Evolutionary conservation across 1,284 basidiomycete genomes (phyloP).

Genomic region (Boletus semigastroideus): DNA sequence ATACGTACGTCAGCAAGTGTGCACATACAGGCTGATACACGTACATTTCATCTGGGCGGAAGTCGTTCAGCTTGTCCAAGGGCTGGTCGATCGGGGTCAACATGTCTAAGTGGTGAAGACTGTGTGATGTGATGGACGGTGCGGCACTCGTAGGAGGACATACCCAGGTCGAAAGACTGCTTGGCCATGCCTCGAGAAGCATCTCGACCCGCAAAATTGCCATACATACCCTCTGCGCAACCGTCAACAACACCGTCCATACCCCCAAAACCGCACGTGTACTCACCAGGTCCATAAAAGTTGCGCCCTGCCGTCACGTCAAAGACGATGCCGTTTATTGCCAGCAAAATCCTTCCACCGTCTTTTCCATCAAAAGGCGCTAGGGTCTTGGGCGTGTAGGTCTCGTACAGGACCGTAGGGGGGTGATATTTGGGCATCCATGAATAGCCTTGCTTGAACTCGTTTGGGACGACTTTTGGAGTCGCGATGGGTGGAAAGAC

Average conservation of each 20-base stretch:
- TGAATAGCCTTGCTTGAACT: constrained; percentile 80
- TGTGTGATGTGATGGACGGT: constrained; percentile 1
- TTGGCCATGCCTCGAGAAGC: constrained; percentile 96
- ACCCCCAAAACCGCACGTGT: not conserved
- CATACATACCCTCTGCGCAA: constrained; percentile 80
- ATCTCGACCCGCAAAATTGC: constrained; percentile 94
- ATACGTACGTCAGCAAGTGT: constrained; percentile 7
- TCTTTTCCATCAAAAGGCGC: constrained; percentile 67
- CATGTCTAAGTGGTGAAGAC: constrained; percentile 64
- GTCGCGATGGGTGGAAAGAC: constrained; percentile 62
- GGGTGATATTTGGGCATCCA: constrained; percentile 84
- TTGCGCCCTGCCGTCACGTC: constrained; percentile 86
- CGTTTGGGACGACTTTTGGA: constrained; percentile 53
- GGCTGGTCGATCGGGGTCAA: constrained; percentile 85
- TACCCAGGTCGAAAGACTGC: constrained; percentile 89
- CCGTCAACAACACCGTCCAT: not conserved
- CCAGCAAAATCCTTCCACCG: constrained; percentile 75
- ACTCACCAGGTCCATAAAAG: constrained; percentile 91
- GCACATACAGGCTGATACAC: constrained; percentile 27
- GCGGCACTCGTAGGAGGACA: constrained; percentile 27
- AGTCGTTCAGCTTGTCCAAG: constrained; percentile 78
- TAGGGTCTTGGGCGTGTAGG: constrained; percentile 76
- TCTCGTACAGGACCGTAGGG: constrained; percentile 70
- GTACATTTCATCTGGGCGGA: constrained; percentile 81
- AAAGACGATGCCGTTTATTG: constrained; percentile 87